These are phyloP conservation scores for Eustoma russellianum DNA, from an alignment of 257 asterid species.

Conservation along the genomic window DNA sequence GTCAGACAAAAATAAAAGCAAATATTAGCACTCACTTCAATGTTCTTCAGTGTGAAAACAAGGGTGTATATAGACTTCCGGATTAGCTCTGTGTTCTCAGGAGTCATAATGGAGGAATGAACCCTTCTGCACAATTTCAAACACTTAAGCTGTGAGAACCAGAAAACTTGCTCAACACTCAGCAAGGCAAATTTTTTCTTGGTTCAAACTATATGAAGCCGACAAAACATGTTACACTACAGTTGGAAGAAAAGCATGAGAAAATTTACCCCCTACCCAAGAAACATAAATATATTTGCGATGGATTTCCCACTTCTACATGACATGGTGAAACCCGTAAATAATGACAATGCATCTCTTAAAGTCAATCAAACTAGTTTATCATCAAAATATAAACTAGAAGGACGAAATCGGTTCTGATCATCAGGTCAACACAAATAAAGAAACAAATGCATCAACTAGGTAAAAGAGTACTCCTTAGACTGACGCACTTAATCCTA, in stretches of 20 bases:
- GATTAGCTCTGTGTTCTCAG: constrained; percentile 79
- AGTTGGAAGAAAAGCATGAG: background rate
- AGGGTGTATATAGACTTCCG: constrained; percentile 82
- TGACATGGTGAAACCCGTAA: too few species aligned
- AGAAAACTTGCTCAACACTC: background rate
- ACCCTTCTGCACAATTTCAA: constrained; percentile 49
- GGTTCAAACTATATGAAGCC: background rate
- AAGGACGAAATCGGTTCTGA: too few species aligned
- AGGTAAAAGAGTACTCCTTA: too few species aligned
- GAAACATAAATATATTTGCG: too few species aligned
- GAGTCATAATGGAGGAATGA: constrained; percentile 73
- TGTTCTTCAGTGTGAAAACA: constrained; percentile 81
- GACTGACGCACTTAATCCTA: too few species aligned
- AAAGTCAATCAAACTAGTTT: too few species aligned
- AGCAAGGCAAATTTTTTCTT: background rate
- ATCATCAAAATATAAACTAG: too few species aligned
- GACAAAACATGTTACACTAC: background rate
- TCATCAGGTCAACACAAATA: too few species aligned
- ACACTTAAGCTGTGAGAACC: background rate
- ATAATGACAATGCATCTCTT: too few species aligned
- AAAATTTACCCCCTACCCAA: too few species aligned
- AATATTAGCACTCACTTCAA: constrained; percentile 47
- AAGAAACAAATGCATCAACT: too few species aligned
- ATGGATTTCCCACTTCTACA: too few species aligned
- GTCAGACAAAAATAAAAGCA: constrained; percentile 4